These are phyloP conservation scores for Lipomyces sp. DNA, from an alignment of 805 yeast genomes.

Conservation along the genomic window DNA sequence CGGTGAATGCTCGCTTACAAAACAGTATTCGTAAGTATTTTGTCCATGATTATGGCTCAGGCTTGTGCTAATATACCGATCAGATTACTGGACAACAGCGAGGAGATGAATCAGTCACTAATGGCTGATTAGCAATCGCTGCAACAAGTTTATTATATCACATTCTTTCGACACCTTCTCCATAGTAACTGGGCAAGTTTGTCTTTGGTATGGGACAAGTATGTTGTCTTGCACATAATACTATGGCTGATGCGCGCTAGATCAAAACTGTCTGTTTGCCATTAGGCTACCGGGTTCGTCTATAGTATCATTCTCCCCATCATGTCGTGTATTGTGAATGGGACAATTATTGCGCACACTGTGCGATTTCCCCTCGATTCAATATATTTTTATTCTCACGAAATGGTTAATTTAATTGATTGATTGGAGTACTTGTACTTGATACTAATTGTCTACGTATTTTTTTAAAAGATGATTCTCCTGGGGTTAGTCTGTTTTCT, in stretches of 20 bases:
- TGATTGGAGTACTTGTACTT: background rate
- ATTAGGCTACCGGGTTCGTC: too few species aligned
- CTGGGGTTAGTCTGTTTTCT: background rate
- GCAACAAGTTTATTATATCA: background rate
- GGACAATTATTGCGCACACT: too few species aligned
- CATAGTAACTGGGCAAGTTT: background rate
- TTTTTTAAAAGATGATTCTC: background rate
- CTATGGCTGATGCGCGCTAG: background rate
- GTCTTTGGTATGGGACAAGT: background rate
- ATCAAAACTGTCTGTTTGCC: background rate
- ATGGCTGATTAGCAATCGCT: conserved; percentile 14
- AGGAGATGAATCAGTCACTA: conserved; percentile 28
- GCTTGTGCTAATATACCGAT: background rate
- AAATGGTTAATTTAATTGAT: background rate
- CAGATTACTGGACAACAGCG: conserved; percentile 31
- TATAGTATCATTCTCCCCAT: too few species aligned
- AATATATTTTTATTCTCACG: background rate
- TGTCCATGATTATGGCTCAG: background rate
- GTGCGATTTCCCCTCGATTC: too few species aligned
- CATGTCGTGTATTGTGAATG: too few species aligned
- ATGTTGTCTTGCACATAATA: background rate
- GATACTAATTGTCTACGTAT: background rate
- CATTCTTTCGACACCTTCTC: background rate
- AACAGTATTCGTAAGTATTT: conserved; percentile 42
- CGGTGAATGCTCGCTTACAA: conserved; percentile 84